Evolutionary conservation across 2,329 filamentous ascomycete species (phyloP), one percentile per base, ranked within the genome.

Genomic region (Clonostachys solani): DNA sequence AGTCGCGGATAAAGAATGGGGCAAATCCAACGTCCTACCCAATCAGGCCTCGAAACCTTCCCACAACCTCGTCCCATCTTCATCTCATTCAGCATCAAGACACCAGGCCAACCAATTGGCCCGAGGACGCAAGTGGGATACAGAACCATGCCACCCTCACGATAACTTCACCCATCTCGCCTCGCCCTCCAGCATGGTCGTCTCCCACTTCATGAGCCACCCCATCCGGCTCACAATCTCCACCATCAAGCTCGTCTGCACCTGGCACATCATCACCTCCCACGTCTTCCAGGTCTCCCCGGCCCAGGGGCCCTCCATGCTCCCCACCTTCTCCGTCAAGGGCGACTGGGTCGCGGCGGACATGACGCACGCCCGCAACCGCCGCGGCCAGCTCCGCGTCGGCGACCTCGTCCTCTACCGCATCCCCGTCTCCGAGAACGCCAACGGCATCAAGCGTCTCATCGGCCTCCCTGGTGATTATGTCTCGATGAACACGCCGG

Each of bases 321-420:
- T 94, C 44, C 92, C 92, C 8, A 96, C 90, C 0, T 83, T 96
- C 50, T 73, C 77, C 19, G 73, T 83, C 2, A 65, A 73, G 9
- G 84, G 84, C 47, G 86, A 92, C 60, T 83, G 74, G 64, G 74
- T 92, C 42, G 64, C 92, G 12, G 79, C 89, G 46, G 83, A 83
- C 50, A 83, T 83, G 55, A 69, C 74, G n/a, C 78, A 86, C 65
- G 80, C 85, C 7, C 75, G 81, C 36, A 94, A 86, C 65, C 80
- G 86, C 7, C 74, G 81, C 33, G 92, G 92, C 5, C 64, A 68
- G 56, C 60, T 83, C 13, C 60, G 68, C 44, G 84, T 96, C n/a
- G 94, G 94, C 29, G 94, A 99, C 66, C 68, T 96, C 12, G 83
- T 97, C 43, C 77, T 80, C 19, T 95, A 88, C 65, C 77, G 81